Conservation (phyloP, 108 stramenopile genomes). For the Hondaea fermentalgiana region DNA sequence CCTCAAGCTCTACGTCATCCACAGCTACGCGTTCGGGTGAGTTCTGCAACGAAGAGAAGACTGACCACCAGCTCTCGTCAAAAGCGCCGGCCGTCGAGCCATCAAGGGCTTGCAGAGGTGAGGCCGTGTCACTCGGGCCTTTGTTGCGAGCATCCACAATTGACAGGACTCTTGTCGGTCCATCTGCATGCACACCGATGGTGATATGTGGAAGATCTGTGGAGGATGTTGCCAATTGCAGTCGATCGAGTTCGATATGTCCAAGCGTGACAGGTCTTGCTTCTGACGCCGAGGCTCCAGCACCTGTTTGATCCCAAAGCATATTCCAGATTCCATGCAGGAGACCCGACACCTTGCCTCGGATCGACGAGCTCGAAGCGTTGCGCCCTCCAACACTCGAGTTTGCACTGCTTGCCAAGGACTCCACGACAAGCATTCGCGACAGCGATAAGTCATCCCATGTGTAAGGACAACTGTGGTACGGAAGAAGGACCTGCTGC, state of each 20-base stretch:
- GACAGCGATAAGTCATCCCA: neutral
- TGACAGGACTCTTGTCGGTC: neutral
- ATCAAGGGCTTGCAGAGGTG: neutral
- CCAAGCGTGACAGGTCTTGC: neutral
- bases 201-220: neutral
- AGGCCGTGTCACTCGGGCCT: neutral
- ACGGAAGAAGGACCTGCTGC: neutral
- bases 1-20: neutral
- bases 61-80: neutral
- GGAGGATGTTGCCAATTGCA: neutral
- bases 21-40: neutral
- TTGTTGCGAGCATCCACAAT: conserved; percentile 17
- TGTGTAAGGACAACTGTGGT: conserved; percentile 3
- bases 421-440: conserved; percentile 9
- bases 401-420: neutral
- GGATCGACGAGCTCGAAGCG: neutral
- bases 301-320: neutral
- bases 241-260: neutral
- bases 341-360: neutral
- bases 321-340: neutral
- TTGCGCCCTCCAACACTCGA: neutral
- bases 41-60: neutral
- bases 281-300: neutral
- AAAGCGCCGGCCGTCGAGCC: neutral
- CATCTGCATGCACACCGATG: conserved; percentile 1